Evolutionary conservation across 129 eudicot genomes (phyloP).

Genomic region (Flaveria robusta): DNA sequence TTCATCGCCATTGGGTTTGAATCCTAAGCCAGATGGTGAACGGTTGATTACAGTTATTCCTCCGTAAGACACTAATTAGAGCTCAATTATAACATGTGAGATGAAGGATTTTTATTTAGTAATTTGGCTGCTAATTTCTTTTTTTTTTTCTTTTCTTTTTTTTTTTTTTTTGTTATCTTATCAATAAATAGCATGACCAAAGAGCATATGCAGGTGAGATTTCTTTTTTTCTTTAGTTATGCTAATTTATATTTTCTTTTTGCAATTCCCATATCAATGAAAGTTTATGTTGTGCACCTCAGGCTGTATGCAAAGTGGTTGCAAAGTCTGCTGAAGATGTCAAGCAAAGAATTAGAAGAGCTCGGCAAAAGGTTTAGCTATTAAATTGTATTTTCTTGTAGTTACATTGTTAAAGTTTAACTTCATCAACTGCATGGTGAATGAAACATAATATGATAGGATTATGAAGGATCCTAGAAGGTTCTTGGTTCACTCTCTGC

Average conservation of each 20-base stretch:
- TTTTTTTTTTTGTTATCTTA: slow-evolving; percentile 18
- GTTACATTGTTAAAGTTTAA: slow-evolving; percentile 6
- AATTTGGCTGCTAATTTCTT: slow-evolving; percentile 30
- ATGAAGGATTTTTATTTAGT: neutral
- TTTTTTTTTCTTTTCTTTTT: neutral
- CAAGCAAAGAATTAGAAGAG: slow-evolving; percentile 89
- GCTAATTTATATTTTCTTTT: neutral
- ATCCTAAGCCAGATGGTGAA: slow-evolving; percentile 72
- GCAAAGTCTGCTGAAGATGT: slow-evolving; percentile 89
- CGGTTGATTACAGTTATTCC: slow-evolving; percentile 76
- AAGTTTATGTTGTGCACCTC: slow-evolving; percentile 22
- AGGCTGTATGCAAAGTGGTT: slow-evolving; percentile 93
- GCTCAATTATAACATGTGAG: neutral
- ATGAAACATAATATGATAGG: neutral
- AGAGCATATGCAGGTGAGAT: slow-evolving; percentile 82
- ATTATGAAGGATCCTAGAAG: slow-evolving; percentile 5
- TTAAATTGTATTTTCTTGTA: no score
- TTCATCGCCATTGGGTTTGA: slow-evolving; percentile 89
- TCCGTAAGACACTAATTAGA: slow-evolving; percentile 61
- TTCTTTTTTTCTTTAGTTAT: neutral
- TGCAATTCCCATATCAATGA: slow-evolving; percentile 18
- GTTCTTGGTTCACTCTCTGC: neutral
- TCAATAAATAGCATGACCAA: slow-evolving; percentile 71
- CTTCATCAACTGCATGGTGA: slow-evolving; percentile 17
- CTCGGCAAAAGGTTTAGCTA: slow-evolving; percentile 82